These are phyloP conservation scores for Hypoxylon sp. DNA, from an alignment of 2,329 filamentous ascomycete genomes.

Conservation along the genomic window DNA sequence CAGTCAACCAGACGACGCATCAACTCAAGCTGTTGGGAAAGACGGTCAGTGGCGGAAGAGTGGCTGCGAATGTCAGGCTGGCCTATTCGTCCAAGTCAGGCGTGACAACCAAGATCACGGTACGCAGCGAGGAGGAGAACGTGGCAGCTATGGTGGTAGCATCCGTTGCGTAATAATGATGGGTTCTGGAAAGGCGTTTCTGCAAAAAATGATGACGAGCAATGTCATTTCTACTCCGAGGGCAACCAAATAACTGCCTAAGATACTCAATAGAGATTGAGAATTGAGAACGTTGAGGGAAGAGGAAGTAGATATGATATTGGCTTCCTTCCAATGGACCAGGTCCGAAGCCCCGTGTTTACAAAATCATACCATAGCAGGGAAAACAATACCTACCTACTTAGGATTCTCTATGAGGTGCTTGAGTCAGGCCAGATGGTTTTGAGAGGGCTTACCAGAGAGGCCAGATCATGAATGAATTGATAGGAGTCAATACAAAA, in stretches of 20 bases:
- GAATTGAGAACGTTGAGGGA: slow-evolving; percentile 4
- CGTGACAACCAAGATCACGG: slow-evolving; percentile 94
- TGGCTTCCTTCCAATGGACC: neutral
- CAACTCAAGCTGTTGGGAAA: slow-evolving; percentile 96
- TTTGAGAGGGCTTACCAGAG: no score
- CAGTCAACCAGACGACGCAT: slow-evolving; percentile 87
- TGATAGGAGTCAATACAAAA: slow-evolving; percentile 23
- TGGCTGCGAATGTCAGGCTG: slow-evolving; percentile 89
- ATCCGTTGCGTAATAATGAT: slow-evolving; percentile 73
- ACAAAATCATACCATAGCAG: slow-evolving; percentile 6
- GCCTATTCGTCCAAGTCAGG: slow-evolving; percentile 91
- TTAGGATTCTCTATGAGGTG: slow-evolving; percentile 4
- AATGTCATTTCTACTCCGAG: slow-evolving; percentile 41
- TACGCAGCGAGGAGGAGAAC: slow-evolving; percentile 90
- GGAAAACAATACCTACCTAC: slow-evolving; percentile 3
- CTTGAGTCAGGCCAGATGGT: no score
- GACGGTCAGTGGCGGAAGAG: slow-evolving; percentile 87
- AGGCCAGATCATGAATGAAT: no score
- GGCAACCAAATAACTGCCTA: slow-evolving; percentile 40
- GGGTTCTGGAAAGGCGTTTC: slow-evolving; percentile 44
- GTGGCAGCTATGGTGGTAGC: slow-evolving; percentile 85
- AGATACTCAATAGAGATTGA: slow-evolving; percentile 39
- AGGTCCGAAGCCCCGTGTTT: slow-evolving; percentile 9
- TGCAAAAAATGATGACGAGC: slow-evolving; percentile 44
- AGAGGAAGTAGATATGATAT: neutral